Evolutionary conservation across 2,329 filamentous ascomycete genomes (phyloP), one percentile per base, ranked within the genome.

Genomic region (Bretziella fagacearum): DNA sequence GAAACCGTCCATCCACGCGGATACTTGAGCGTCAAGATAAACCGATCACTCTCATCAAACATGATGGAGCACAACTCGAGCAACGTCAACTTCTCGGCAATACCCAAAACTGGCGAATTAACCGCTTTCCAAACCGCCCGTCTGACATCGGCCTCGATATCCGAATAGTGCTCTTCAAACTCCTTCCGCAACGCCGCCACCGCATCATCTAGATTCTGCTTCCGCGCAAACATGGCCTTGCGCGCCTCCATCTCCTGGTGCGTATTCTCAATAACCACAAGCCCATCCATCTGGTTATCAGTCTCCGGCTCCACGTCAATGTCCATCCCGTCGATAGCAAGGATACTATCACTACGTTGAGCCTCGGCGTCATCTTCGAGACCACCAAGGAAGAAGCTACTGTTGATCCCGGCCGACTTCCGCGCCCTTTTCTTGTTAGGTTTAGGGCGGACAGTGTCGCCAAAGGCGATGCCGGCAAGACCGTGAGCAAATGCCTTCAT

Each of bases 191-290:
- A 47, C 7, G 65, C 65, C 47, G 59, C 63, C 17, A 68, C 58
- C 29, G 81, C 71, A 35, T 71, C 66, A 44, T 73, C 68, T 18
- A 76, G 62, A 56, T 84, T 78, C 55, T 73, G 70, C 53, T 77
- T 76, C 53, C 74, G 73, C 49, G 74, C 72, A 59, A 77, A 79
- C 65, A 76, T 73, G 56, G 77, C 72, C 47, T 70, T 71, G 25
- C 64, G 57, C 37, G 79, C 71, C 54, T 73, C 75, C 8, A 75
- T 74, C 54, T 72, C 63, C 46, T 63, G 56, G 2, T 47, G 45
- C 26, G 52, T 52, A 18, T 65, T 63, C 50, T 66, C 63, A 1
- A 67, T 59, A 25, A 67, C 58, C n/a, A 66, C 53, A 6, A 66
- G 55, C 6, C 61, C 58, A 11, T 52, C 53, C 15, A 52, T 53